Conservation (phyloP, 192 early-diverging fungal species). For the Podila minutissima region DNA sequence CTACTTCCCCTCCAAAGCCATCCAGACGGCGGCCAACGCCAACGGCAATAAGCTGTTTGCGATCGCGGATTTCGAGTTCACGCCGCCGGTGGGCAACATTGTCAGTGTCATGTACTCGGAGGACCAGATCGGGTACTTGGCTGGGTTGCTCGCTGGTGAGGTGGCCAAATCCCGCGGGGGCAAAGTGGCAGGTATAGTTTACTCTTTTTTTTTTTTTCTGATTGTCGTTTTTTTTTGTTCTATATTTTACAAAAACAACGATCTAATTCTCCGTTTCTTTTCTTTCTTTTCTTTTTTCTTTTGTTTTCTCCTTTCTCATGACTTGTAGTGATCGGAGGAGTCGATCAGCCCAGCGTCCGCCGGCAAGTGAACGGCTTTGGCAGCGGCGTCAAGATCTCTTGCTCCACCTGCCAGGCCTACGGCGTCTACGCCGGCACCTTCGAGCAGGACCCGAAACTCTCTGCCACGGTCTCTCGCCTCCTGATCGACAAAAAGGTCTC, state of each 20-base stretch:
- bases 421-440: conserved; percentile 47
- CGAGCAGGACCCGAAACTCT: conserved; percentile 18
- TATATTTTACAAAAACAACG: too few relatives aligned
- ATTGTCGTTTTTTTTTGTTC: neutral
- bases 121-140: conserved; percentile 52
- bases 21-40: conserved; percentile 30
- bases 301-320: neutral
- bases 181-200: conserved; percentile 43
- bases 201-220: neutral
- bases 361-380: conserved; percentile 52
- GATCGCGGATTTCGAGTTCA: conserved; percentile 51
- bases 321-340: conserved; percentile 41
- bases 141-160: conserved; percentile 45
- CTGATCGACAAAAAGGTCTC: conserved; percentile 21
- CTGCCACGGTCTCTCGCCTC: neutral
- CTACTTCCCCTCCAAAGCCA: conserved; percentile 45
- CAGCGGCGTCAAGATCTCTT: conserved; percentile 41
- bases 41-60: conserved; percentile 48
- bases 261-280: neutral
- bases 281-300: neutral
- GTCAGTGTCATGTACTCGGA: conserved; percentile 50
- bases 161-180: conserved; percentile 41
- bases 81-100: conserved; percentile 48
- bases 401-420: conserved; percentile 38
- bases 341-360: conserved; percentile 46